Percentiles rank a stretch among this genome's conserved stretches.
Evolutionary conservation across 176 grass and related monocot genomes (phyloP).

Genomic region (Rhipidocladum racemiflorum): DNA sequence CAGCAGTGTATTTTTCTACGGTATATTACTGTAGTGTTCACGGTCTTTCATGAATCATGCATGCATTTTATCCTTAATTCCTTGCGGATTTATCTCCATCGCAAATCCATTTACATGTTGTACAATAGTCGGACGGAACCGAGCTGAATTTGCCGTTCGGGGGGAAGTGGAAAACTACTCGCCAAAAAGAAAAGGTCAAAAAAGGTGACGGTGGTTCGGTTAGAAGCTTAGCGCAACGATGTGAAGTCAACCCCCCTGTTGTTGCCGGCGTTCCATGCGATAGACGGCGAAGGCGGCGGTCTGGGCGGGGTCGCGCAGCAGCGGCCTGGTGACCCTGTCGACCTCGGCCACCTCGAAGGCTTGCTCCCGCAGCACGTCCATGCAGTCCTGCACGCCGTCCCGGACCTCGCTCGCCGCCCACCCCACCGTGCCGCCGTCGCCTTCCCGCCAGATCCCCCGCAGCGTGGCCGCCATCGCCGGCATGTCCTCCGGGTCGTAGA

Average conservation of each 20-base stretch:
- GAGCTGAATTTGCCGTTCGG: neutral
- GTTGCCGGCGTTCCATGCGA: neutral
- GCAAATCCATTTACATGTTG: neutral
- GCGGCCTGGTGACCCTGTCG: constrained; percentile 11
- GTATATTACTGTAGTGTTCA: neutral
- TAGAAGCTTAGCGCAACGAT: neutral
- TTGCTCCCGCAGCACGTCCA: constrained; percentile 41
- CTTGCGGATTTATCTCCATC: neutral
- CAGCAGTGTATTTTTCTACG: neutral
- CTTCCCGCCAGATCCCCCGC: constrained; percentile 31
- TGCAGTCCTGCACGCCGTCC: constrained; percentile 35
- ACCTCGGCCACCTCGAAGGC: constrained; percentile 50
- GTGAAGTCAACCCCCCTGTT: neutral
- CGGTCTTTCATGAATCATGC: neutral
- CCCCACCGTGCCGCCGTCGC: constrained; percentile 11
- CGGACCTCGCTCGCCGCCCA: constrained; percentile 58
- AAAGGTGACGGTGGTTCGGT: neutral
- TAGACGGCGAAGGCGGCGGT: constrained; percentile 38
- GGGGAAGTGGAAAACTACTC: neutral
- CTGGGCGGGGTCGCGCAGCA: constrained; percentile 24
- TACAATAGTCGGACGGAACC: neutral
- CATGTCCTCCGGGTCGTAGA: constrained; percentile 62
- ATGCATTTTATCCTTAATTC: neutral
- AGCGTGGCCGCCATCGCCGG: constrained; percentile 44
- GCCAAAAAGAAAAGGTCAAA: neutral